A percentile compares a stretch with the other conserved stretches of the same genome.
These are phyloP conservation scores for Colletotrichum magnum DNA, from an alignment of 2,329 filamentous ascomycete species.

Conservation along the genomic window DNA sequence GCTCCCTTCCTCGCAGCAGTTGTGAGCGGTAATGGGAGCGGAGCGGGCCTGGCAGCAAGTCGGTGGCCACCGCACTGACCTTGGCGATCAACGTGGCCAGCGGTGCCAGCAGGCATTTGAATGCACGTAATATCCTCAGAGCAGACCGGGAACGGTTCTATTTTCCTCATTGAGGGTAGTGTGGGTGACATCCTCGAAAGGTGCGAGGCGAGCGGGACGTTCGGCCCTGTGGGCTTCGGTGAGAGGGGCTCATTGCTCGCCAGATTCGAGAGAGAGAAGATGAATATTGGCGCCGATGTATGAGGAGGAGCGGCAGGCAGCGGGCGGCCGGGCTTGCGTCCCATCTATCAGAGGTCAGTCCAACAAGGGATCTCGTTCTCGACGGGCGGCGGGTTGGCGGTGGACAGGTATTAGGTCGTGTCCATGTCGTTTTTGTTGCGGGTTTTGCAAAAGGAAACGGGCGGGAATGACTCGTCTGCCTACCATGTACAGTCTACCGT, in stretches of 20 bases:
- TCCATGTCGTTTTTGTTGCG: constrained; percentile 9
- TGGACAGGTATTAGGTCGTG: constrained; percentile 22
- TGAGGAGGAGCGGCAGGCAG: constrained; percentile 20
- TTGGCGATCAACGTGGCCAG: background rate
- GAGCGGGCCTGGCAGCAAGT: background rate
- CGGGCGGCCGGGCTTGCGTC: background rate
- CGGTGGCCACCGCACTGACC: too few species aligned
- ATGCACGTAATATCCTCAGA: constrained; percentile 29
- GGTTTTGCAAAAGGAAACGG: background rate
- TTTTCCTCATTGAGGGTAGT: constrained; percentile 31
- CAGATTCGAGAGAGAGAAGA: background rate
- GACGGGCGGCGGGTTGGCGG: constrained; percentile 19
- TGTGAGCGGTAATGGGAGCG: background rate
- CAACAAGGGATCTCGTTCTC: background rate
- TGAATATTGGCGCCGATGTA: constrained; percentile 7
- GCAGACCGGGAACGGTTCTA: constrained; percentile 21
- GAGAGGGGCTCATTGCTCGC: constrained; percentile 10
- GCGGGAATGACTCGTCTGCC: constrained; percentile 25
- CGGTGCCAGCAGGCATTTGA: constrained; percentile 7
- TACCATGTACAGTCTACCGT: too few species aligned
- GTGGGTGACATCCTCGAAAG: constrained; percentile 5
- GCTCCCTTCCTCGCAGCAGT: background rate
- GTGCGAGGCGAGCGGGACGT: constrained; percentile 24
- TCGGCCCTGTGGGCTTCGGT: background rate
- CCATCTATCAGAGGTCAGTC: constrained; percentile 17